Base-by-base conservation (phyloP, 169 alveolate genomes). In the Cryptosporidium viatorum region DNA sequence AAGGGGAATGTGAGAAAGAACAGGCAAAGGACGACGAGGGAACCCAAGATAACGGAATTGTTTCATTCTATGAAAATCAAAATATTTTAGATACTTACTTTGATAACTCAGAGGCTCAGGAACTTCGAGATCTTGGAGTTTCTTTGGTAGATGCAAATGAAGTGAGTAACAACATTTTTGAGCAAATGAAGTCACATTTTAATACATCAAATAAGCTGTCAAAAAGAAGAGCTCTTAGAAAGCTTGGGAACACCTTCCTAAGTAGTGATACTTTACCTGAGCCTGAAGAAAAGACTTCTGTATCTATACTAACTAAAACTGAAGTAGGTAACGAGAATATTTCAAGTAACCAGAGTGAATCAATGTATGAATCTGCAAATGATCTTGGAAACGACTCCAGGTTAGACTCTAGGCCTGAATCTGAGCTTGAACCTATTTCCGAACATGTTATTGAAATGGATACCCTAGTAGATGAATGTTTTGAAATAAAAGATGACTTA, bases 71-170 rank as follows among this genome's bases (percentile, higher is more conserved):
- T 48, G 89, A 80, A 65, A 52, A 65, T 4, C 89, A 80, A 29
- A 80, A 80, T 62, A 60, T 80, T 18, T 48, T 80, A 43, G 75
- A 80, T 33, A 62, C 33, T 26, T 80, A 65, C 29, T 80, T 80
- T 65, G 68, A 80, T 23, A 18, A 80, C 8, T 18, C 21, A 18
- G 89, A 80, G 68, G 89, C 89, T 16, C 75, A 80, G 29, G 45
- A 60, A 10, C 51, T 80, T 16, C 14, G 89, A 3, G 67, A 80
- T 65, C 70, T 80, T 48, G 89, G 89, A 6, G 89, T 80, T 10
- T 80, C 89, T 39, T 37, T 80, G 33, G 89, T 80, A 29, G 68
- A 80, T 41, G 89, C 89, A 9, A 48, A 62, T 6, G 89, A 80
- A 31, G 89, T 80, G 21, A 80, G 80, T 39, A 80, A 65, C n/a